These are phyloP conservation scores for Ascochyta pisi DNA, from an alignment of 2,329 filamentous ascomycete species.

Conservation along the genomic window DNA sequence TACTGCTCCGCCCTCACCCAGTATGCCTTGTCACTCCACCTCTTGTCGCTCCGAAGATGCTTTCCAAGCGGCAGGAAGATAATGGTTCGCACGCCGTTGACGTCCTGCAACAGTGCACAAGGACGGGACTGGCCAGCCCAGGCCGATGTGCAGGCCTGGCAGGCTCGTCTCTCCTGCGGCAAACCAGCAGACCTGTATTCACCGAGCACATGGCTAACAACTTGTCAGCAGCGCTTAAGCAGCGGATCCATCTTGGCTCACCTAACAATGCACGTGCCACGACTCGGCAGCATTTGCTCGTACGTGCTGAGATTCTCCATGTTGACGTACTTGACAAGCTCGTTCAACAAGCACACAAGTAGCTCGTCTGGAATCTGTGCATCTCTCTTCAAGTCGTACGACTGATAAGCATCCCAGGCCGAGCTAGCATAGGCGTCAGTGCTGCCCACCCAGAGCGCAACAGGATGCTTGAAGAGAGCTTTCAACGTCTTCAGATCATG, in stretches of 20 bases:
- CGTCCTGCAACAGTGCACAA: slow-evolving; percentile 22
- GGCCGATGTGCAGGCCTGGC: slow-evolving; percentile 10
- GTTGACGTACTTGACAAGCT: slow-evolving; percentile 10
- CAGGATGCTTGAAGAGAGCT: not conserved
- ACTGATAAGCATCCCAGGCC: slow-evolving; percentile 1
- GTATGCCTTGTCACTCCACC: slow-evolving; percentile 11
- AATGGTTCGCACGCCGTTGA: slow-evolving; percentile 16
- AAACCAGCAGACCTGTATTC: slow-evolving; percentile 6
- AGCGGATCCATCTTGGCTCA: not conserved
- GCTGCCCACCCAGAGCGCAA: slow-evolving; percentile 4
- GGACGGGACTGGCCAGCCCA: not conserved
- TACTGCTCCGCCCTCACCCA: slow-evolving; percentile 14
- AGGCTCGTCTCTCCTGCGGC: slow-evolving; percentile 13
- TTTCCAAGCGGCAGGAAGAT: slow-evolving; percentile 23
- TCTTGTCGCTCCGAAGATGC: not conserved
- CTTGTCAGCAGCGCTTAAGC: not conserved
- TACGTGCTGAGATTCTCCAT: not conserved
- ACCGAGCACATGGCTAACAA: slow-evolving; percentile 12
- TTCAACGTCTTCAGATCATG: not conserved
- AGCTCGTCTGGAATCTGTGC: slow-evolving; percentile 2
- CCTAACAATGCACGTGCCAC: slow-evolving; percentile 17
- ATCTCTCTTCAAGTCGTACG: slow-evolving; percentile 1
- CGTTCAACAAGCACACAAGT: not conserved
- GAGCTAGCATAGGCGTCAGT: not conserved
- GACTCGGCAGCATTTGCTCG: slow-evolving; percentile 9